phyloP scores from a whole-genome alignment of 495 filamentous ascomycete species.

The Achaetomiella virescens region DNA sequence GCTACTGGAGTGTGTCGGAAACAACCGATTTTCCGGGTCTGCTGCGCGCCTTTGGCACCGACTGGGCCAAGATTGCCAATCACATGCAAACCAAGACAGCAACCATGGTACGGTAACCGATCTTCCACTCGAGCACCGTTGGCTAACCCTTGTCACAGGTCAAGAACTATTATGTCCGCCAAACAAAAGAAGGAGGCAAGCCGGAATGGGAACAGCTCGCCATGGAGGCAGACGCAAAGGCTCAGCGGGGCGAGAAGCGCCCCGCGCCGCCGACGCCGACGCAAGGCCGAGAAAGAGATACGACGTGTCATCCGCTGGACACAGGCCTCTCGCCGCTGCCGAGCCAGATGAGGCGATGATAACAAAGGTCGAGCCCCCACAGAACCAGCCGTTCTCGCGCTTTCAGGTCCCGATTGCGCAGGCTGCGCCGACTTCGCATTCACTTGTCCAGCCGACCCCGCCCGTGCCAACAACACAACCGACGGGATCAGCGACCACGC shows the following conservation, averaged over 20 bases:
- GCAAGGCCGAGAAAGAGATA: slow-evolving; percentile 39
- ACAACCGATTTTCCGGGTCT: slow-evolving; percentile 72
- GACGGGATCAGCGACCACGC: slow-evolving; percentile 19
- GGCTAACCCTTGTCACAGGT: slow-evolving; percentile 51
- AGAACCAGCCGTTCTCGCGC: slow-evolving; percentile 29
- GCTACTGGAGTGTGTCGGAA: slow-evolving; percentile 97
- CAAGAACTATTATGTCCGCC: slow-evolving; percentile 82
- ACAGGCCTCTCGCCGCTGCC: slow-evolving; percentile 50
- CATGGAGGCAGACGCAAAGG: slow-evolving; percentile 63
- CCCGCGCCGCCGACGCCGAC: slow-evolving; percentile 62
- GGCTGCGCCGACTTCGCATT: slow-evolving; percentile 23
- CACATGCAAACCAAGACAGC: slow-evolving; percentile 89
- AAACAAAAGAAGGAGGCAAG: slow-evolving; percentile 60
- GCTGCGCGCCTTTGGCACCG: slow-evolving; percentile 77
- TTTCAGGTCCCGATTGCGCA: slow-evolving; percentile 42
- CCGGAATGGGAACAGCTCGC: slow-evolving; percentile 65
- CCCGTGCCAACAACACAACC: background rate
- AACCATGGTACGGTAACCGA: slow-evolving; percentile 70
- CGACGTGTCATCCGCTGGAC: slow-evolving; percentile 48
- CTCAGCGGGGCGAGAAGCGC: slow-evolving; percentile 62
- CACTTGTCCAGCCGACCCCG: slow-evolving; percentile 16
- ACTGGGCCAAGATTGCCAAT: slow-evolving; percentile 77
- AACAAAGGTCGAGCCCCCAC: slow-evolving; percentile 39
- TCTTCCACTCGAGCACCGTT: slow-evolving; percentile 1
- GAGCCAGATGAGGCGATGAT: slow-evolving; percentile 47